Base-by-base conservation (phyloP, 2,329 filamentous ascomycete genomes). In the Penicillium hordei region DNA sequence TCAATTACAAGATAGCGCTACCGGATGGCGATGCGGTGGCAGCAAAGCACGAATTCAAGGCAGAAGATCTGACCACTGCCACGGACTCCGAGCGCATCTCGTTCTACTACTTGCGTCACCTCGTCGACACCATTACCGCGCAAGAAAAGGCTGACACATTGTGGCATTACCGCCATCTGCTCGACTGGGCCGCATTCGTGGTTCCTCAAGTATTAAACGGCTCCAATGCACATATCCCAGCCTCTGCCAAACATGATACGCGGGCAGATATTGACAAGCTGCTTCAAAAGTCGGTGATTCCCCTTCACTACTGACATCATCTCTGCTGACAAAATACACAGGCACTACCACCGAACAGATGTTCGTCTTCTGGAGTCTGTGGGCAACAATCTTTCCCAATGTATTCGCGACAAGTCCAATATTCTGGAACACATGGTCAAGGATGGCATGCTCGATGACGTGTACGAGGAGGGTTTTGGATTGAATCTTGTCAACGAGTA, bases 391-490 rank as follows among this genome's bases (percentile, higher is more conserved):
- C 58, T 78, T 9, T 63, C 68, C 3, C 46, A 64, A 12, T 69
- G 70, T 0, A 62, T 79, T 6, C 63, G 64, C 1, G 68, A 65
- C 1, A 63, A 70, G 44, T 68, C 62, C 9, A 70, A 58, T 2
- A 74, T 75, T 58, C 66, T 76, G 5, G 75, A 77, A 55, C 65
- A 72, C 49, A 61, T 78, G 60, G 61, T 61, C 15, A 60, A 70
- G 27, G 65, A 76, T 21, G 63, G 65, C 5, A 60, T 76, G 33
- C 60, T 77, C 5, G 62, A 70, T n/a, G 45, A 64, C 1, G 10
- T 36, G 12, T 36, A 36, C 34, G 17, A 36, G 17, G 34, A 36
- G 17, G 34, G 34, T 13, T 12, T 36, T 17, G 34, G 34, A 13
- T 17, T 36, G 10, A 12, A 36, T 12, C 12, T 17, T 36, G 34